These are phyloP conservation scores for Lipomyces oligophaga DNA, from an alignment of 805 yeast species.

Conservation along the genomic window DNA sequence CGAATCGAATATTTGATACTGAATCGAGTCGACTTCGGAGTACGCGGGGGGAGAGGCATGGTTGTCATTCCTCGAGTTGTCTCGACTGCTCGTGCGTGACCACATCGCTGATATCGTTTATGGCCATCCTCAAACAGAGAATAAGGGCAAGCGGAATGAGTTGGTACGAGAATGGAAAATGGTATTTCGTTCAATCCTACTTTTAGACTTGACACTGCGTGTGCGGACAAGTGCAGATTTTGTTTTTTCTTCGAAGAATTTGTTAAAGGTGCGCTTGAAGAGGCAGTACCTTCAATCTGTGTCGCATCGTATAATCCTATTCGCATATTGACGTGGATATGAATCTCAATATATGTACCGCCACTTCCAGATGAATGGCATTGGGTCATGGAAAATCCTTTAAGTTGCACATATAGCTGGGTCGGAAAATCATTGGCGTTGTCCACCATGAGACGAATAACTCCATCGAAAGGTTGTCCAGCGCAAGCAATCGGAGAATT, in stretches of 20 bases:
- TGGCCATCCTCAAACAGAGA: neutral
- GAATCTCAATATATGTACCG: conserved; percentile 1
- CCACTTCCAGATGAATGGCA: neutral
- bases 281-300: neutral
- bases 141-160: conserved; percentile 9
- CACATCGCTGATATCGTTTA: conserved; percentile 1
- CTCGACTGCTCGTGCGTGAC: neutral
- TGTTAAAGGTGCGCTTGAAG: neutral
- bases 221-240: neutral
- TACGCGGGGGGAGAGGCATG: conserved; percentile 15
- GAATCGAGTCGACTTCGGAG: neutral
- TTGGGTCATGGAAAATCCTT: conserved; percentile 12
- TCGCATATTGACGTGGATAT: conserved; percentile 6
- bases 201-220: conserved; percentile 1
- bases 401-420: conserved; percentile 14
- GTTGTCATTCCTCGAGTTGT: neutral
- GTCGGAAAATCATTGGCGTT: conserved; percentile 3
- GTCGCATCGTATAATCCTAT: neutral
- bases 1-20: conserved; percentile 9
- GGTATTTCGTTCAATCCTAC: conserved; percentile 2
- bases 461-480: conserved; percentile 10
- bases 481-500: conserved; percentile 8
- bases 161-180: conserved; percentile 10
- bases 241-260: neutral
- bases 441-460: conserved; percentile 3